Evolutionary conservation across 176 grass and related monocot genomes (phyloP), one percentile per base, ranked within the genome.

Genomic region (Eremochloa ophiuroides): DNA sequence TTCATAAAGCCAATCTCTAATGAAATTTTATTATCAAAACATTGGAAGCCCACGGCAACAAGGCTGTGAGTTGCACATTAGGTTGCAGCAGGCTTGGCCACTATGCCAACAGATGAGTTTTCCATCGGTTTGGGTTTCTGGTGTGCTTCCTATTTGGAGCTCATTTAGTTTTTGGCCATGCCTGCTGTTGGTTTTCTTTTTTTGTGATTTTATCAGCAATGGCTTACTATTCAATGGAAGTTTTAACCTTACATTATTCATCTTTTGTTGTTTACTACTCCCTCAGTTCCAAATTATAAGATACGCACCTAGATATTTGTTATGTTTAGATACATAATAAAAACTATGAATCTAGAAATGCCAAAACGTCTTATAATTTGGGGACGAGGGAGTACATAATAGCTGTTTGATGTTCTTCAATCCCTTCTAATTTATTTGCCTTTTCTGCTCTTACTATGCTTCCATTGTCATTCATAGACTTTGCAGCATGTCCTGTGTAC

Each of bases 401-500:
- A 34, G 75, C 17, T 41, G 7, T 43, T 82, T 14, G 34, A 38
- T 34, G 44, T 69, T 7, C 60, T 8, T 29, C 16, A 62, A 35
- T 60, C 15, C 13, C 13, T 71, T 75, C 6, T 43, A 12, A 27
- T 46, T 5, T 73, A 14, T 71, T 64, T 80, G 25, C 26, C 15
- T 84, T 34, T 28, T 83, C 27, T 83, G 26, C 46, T 59, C n/a
- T 80, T 43, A 87, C 30, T 78, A 76, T 50, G 10, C 37, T 77
- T 78, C 75, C 15, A 31, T 82, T 66, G 27, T 74, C 71, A 80
- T 83, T 79, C 44, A 37, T 60, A 98, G 92, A 98, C 92, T 5
- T 70, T 94, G 88, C 95, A 98, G 82, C 76, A 95, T 56, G 47
- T 82, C 38, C 62, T 98, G 25, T 98, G 86, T 73, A 86, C 74